Evolutionary conservation across 306 rosid species (phyloP), one percentile per base, ranked within the genome.

Genomic region (Cicer pinnatifidum): DNA sequence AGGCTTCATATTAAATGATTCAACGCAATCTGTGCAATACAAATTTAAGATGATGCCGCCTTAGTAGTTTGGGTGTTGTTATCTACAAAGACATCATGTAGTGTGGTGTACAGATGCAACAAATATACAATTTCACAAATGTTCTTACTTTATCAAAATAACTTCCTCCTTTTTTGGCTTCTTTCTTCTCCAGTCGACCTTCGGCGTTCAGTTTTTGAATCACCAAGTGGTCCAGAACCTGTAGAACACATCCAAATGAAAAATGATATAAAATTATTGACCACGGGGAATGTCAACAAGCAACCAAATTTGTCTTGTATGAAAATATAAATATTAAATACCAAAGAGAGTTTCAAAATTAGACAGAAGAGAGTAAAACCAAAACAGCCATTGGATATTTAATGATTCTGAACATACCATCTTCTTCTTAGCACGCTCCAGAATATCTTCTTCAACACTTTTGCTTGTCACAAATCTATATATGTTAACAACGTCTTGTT

Each of bases 201-300:
- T 95, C 99, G 39, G 99, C 99, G 71, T 95, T 95, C 77, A 95
- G 76, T 84, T 95, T 95, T 87, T 95, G 99, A 81, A 95, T 95
- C 85, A 95, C 99, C 97, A 95, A 82, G 85, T 95, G 99, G 76
- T 95, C 99, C 67, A 95, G 97, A 84, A 95, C 99, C 99, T 95
- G 71, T 15, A 69, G 20, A 86, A 80, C 80, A 84, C 45, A 80
- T 80, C 59, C 66, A 63, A 39, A 72, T 13, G 44, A 75, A 82
- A 66, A 66, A 64, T 1, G 45, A 63, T 3, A 57, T 67, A 71
- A 83, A 73, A 78, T 23, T 41, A 53, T 52, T 15, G 23, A 38
- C 73, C 67, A 33, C 35, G 67, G 53, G 78, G 40, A 39, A 52
- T 53, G 28, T 63, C 17, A 65, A 19, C 44, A 37, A 38, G 19